A percentile compares a stretch with the other conserved stretches of the same genome.
Conservation (phyloP, 768 basidiomycete genomes). For the Chalciporus sphaerocephalus region DNA sequence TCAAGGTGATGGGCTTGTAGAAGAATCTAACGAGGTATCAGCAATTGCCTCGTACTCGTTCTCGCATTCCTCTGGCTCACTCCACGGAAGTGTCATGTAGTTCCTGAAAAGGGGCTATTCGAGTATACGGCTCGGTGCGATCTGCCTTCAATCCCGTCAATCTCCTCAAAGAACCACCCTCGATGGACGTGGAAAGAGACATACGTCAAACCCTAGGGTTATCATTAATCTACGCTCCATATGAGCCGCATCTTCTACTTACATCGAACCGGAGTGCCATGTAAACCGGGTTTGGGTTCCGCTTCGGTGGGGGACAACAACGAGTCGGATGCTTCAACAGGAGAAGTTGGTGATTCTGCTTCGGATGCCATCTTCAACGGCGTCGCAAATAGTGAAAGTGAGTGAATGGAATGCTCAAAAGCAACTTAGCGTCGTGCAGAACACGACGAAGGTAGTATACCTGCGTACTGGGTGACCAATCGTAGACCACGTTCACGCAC, state of each 20-base stretch:
- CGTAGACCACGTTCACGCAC: not conserved
- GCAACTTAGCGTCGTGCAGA: not conserved
- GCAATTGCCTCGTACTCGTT: not conserved
- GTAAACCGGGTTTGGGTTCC: conserved; percentile 69
- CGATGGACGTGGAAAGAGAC: conserved; percentile 30
- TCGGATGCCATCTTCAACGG: conserved; percentile 17
- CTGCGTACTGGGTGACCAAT: conserved; percentile 2
- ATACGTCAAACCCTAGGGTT: conserved; percentile 75
- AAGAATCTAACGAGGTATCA: conserved; percentile 60
- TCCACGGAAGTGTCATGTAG: conserved; percentile 78
- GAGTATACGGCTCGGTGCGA: conserved; percentile 78
- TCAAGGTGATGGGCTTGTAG: conserved; percentile 78
- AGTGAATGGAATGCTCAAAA: not conserved
- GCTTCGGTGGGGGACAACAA: conserved; percentile 45
- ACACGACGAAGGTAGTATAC: not conserved
- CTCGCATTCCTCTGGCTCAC: conserved; percentile 38
- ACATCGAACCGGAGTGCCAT: conserved; percentile 80
- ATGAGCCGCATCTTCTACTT: conserved; percentile 33
- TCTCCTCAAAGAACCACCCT: conserved; percentile 9
- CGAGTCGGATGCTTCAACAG: conserved; percentile 61
- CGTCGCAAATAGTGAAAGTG: not conserved
- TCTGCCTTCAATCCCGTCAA: conserved; percentile 53
- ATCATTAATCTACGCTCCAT: conserved; percentile 8
- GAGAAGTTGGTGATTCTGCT: conserved; percentile 33
- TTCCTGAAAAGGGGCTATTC: conserved; percentile 81